A percentile compares a stretch with the other conserved stretches of the same genome.
These are phyloP conservation scores for Colletotrichum navitas DNA, from an alignment of 2,329 filamentous ascomycete species.

Conservation along the genomic window DNA sequence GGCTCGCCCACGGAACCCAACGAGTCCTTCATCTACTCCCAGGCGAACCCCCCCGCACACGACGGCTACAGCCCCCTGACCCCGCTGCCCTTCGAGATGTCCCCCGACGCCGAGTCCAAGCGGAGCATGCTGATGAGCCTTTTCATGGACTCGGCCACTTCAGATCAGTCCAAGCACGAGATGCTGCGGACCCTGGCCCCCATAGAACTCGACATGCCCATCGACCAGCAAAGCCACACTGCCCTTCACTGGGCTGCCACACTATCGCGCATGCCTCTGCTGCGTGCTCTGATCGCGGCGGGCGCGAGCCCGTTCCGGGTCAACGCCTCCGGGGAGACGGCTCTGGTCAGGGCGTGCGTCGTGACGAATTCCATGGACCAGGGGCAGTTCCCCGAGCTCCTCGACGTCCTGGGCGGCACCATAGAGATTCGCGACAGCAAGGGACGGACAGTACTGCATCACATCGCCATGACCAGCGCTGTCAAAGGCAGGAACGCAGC, in stretches of 20 bases:
- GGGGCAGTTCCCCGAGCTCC: constrained; percentile 87
- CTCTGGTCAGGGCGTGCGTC: constrained; percentile 90
- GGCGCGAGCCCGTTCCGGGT: constrained; percentile 91
- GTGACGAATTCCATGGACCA: constrained; percentile 96
- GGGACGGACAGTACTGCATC: constrained; percentile 92
- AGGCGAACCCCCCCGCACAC: constrained; percentile 53
- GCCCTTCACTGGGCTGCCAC: constrained; percentile 97
- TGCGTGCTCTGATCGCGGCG: constrained; percentile 83
- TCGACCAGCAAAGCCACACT: constrained; percentile 90
- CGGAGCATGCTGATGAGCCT: constrained; percentile 85
- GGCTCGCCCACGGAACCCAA: constrained; percentile 84
- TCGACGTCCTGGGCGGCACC: constrained; percentile 89
- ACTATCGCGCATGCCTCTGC: constrained; percentile 84
- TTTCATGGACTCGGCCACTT: constrained; percentile 79
- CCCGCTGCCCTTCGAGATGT: constrained; percentile 72
- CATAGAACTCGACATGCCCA: constrained; percentile 89
- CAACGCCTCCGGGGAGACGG: constrained; percentile 91
- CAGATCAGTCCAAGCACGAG: constrained; percentile 80
- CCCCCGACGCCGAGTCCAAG: constrained; percentile 80
- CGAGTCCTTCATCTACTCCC: constrained; percentile 80
- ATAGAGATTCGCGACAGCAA: constrained; percentile 92
- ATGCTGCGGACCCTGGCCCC: constrained; percentile 81
- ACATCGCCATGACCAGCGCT: constrained; percentile 95
- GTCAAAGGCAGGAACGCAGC: constrained; percentile 93
- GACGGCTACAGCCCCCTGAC: constrained; percentile 70